Base-by-base conservation (phyloP, 441 rosid species). In the Populus tomentosa region DNA sequence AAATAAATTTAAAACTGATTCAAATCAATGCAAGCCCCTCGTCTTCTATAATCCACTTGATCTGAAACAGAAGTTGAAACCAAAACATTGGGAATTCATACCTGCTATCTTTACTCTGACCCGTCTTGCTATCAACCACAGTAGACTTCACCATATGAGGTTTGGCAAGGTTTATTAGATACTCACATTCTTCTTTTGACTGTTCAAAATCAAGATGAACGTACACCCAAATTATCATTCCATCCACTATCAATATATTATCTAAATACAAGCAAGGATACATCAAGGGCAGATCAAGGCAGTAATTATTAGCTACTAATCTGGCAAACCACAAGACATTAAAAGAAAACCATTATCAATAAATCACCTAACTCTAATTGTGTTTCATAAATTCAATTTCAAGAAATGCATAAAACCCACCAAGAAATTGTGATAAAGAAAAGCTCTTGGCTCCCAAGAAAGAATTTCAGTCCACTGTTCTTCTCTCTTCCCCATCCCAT, bases 371-470 rank as follows among this genome's bases (percentile, higher is more conserved):
- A 40, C 14, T 40, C 50, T 40, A 10, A 40, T 40, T 40, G 3
- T 40, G 14, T 40, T 40, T 3, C 14, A 40, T 40, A 42, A 33
- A 73, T 33, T 38, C 8, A 21, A 36, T 46, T 46, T 14, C 56
- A 21, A 1, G 13, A 16, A 69, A 64, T 3, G 20, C 21, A 4
- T 16, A 5, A 69, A 77, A 75, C 90, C 82, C 53, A 94, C 97
- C 97, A 94, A 81, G 77, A 94, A 94, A 82, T 92, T 92, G 78
- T 92, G 98, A 84, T 88, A 89, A 63, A 94, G 56, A 74, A 87
- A 85, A 73, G 97, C 97, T 83, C 97, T 82, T 62, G 98, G 97
- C 84, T 94, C 97, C 98, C 97, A 94, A 0, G 98, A 94, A 81
- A 94, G 77, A 42, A 93, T 81, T 78, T 94, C 98, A 36, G 88